Conservation (phyloP, 2,329 filamentous ascomycete species). For the Orbilia ellipsospora region DNA sequence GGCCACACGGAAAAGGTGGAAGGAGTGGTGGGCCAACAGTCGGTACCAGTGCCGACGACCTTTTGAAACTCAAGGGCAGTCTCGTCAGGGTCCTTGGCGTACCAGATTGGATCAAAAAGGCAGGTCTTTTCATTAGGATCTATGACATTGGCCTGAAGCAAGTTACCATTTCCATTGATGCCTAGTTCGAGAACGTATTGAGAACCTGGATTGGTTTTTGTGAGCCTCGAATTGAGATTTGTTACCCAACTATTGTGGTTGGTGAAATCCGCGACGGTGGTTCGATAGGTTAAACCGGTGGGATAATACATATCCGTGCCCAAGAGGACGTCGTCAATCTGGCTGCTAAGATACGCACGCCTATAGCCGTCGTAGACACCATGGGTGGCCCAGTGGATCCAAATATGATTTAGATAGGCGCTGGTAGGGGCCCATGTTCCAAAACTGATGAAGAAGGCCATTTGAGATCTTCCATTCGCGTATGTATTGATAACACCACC, state of each 20-base stretch:
- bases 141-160: conserved; percentile 25
- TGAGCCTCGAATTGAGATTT: conserved; percentile 30
- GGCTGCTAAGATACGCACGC: conserved; percentile 68
- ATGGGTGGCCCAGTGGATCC: conserved; percentile 72
- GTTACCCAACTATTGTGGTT: conserved; percentile 27
- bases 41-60: conserved; percentile 30
- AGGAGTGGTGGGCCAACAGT: conserved; percentile 30
- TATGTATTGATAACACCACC: conserved; percentile 53
- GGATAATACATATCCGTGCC: conserved; percentile 59
- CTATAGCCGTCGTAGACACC: conserved; percentile 70
- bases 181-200: conserved; percentile 44
- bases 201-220: conserved; percentile 36
- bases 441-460: conserved; percentile 46
- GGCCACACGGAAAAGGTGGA: conserved; percentile 17
- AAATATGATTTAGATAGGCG: conserved; percentile 71
- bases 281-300: conserved; percentile 55
- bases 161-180: conserved; percentile 46
- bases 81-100: conserved; percentile 40
- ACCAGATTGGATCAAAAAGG: conserved; percentile 29
- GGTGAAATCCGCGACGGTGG: conserved; percentile 30
- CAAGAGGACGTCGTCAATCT: conserved; percentile 74
- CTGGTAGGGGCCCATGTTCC: conserved; percentile 62
- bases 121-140: conserved; percentile 15
- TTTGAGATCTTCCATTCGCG: conserved; percentile 42
- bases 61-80: conserved; percentile 47